Percentiles rank a stretch among this genome's conserved stretches.
Conservation (phyloP, 2,329 filamentous ascomycete species). For the Exophiala viscosa region DNA sequence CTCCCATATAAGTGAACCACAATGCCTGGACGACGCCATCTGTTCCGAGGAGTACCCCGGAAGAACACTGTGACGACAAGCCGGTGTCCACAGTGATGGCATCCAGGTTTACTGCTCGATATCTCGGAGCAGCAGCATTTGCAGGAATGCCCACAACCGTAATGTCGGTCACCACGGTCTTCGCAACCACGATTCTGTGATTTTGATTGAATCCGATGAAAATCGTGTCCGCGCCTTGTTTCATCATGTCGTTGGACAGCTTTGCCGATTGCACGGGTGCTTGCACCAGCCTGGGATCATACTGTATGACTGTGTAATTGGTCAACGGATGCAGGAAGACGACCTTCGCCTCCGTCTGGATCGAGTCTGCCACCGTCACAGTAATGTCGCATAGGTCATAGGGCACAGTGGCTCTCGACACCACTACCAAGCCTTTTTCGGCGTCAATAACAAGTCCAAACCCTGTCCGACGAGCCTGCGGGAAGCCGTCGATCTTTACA, state of each 20-base stretch:
- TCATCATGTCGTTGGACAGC: slow-evolving; percentile 75
- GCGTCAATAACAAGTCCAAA: slow-evolving; percentile 98
- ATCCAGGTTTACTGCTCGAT: slow-evolving; percentile 91
- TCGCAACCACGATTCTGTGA: slow-evolving; percentile 84
- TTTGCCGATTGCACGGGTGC: slow-evolving; percentile 87
- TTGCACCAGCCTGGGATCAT: slow-evolving; percentile 88
- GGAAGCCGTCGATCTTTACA: slow-evolving; percentile 95
- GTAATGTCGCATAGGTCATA: slow-evolving; percentile 97
- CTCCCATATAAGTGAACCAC: slow-evolving; percentile 95
- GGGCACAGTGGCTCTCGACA: slow-evolving; percentile 89
- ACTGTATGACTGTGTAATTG: slow-evolving; percentile 94
- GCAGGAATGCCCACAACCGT: slow-evolving; percentile 95
- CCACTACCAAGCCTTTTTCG: slow-evolving; percentile 88
- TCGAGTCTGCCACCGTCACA: slow-evolving; percentile 92
- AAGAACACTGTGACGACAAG: slow-evolving; percentile 85
- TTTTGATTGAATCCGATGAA: slow-evolving; percentile 99
- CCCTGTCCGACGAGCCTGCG: slow-evolving; percentile 86
- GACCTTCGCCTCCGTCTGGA: slow-evolving; percentile 90
- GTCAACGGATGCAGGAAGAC: slow-evolving; percentile 94
- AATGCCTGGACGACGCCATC: slow-evolving; percentile 91
- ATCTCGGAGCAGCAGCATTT: slow-evolving; percentile 84
- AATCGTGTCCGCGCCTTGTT: slow-evolving; percentile 88
- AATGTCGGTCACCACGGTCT: slow-evolving; percentile 94
- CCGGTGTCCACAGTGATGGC: slow-evolving; percentile 96
- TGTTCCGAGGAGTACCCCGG: slow-evolving; percentile 82